Evolutionary conservation across 2,329 filamentous ascomycete species (phyloP).

Genomic region (Stachybotrys chartarum): DNA sequence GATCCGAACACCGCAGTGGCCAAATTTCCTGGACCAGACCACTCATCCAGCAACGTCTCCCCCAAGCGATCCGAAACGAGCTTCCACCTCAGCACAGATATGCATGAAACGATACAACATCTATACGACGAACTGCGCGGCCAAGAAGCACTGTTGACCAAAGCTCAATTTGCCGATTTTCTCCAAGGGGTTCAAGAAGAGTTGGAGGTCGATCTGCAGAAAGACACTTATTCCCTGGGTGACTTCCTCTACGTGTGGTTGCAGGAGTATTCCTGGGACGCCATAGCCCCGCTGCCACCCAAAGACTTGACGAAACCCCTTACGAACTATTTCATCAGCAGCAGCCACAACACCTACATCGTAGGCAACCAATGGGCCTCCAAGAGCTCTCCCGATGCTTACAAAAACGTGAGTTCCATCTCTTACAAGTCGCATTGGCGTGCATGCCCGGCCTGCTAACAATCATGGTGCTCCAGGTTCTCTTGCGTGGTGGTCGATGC

Average conservation of each 20-base stretch:
- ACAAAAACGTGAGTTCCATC: constrained; percentile 56
- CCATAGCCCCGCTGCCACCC: constrained; percentile 33
- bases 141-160: constrained; percentile 18
- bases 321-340: constrained; percentile 89
- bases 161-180: constrained; percentile 37
- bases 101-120: constrained; percentile 39
- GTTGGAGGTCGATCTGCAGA: constrained; percentile 20
- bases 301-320: constrained; percentile 62
- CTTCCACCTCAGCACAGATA: constrained; percentile 38
- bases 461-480: constrained; percentile 41
- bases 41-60: constrained; percentile 16
- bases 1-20: constrained; percentile 13
- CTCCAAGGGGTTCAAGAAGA: constrained; percentile 44
- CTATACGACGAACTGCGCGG: constrained; percentile 40
- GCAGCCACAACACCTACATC: constrained; percentile 91
- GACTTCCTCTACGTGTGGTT: constrained; percentile 46
- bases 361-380: constrained; percentile 80
- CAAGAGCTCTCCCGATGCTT: constrained; percentile 68
- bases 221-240: constrained; percentile 35
- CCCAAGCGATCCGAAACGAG: constrained; percentile 13
- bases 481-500: constrained; percentile 74
- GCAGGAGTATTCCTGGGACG: constrained; percentile 34
- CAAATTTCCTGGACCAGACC: constrained; percentile 11
- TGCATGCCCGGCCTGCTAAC: background rate
- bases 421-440: background rate